Evolutionary conservation across 2,329 filamentous ascomycete species (phyloP).

Genomic region (Ciborinia camelliae): DNA sequence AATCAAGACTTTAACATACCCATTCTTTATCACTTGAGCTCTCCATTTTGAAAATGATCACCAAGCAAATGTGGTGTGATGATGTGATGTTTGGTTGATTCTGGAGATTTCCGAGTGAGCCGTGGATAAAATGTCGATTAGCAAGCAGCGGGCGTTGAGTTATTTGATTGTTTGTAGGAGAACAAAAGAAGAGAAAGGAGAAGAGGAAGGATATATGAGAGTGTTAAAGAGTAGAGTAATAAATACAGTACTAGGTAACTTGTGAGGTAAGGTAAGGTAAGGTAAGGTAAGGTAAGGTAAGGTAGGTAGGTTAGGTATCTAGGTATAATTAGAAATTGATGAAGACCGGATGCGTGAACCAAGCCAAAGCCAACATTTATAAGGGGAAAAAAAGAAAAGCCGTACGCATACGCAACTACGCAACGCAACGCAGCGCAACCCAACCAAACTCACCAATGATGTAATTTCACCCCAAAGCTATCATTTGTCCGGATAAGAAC

Average conservation of each 20-base stretch:
- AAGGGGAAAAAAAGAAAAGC: no score
- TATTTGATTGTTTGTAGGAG: no score
- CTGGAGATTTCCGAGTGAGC: not conserved
- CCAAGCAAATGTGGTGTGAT: not conserved
- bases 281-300: not conserved
- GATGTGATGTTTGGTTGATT: not conserved
- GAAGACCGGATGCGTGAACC: conserved; percentile 7
- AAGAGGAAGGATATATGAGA: not conserved
- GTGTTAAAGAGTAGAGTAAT: no score
- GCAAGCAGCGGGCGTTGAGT: no score
- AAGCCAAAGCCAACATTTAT: no score
- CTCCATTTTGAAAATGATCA: conserved; percentile 3
- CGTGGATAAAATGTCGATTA: not conserved
- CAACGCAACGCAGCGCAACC: no score
- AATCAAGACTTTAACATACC: conserved; percentile 1
- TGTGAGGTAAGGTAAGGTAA: no score
- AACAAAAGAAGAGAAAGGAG: no score
- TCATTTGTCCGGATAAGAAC: not conserved
- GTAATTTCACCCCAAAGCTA: not conserved
- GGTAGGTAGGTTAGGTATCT: not conserved
- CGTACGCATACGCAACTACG: no score
- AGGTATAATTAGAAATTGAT: not conserved
- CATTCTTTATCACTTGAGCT: conserved; percentile 17
- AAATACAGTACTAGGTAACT: not conserved
- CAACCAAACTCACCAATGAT: no score